These are phyloP conservation scores for Leccinum uliginosum DNA, from an alignment of 768 basidiomycete species.

Conservation along the genomic window DNA sequence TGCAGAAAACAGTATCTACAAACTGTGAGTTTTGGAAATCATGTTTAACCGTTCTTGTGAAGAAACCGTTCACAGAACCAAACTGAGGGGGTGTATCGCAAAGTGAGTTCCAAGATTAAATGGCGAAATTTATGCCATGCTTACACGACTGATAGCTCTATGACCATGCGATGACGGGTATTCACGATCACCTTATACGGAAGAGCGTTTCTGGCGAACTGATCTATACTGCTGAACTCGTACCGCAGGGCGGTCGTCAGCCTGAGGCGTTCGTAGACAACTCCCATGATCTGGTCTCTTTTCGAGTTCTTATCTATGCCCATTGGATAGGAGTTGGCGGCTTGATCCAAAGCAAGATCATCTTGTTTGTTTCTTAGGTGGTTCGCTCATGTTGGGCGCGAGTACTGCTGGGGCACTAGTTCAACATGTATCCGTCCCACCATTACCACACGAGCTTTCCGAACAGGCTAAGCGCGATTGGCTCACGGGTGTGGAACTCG, in stretches of 20 bases:
- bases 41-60: not conserved
- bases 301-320: constrained; percentile 7
- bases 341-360: constrained; percentile 90
- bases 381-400: constrained; percentile 87
- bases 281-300: not conserved
- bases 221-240: constrained; percentile 79
- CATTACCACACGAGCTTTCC: constrained; percentile 58
- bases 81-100: constrained; percentile 71
- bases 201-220: constrained; percentile 55
- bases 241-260: constrained; percentile 44
- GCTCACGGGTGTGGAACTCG: constrained; percentile 72
- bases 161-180: constrained; percentile 76
- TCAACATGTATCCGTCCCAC: constrained; percentile 61
- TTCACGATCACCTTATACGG: constrained; percentile 70
- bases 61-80: constrained; percentile 44
- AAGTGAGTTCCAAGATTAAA: constrained; percentile 40
- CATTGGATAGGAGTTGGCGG: constrained; percentile 56
- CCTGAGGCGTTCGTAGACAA: constrained; percentile 33
- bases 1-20: constrained; percentile 31
- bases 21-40: constrained; percentile 21
- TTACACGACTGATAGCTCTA: constrained; percentile 66
- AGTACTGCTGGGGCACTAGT: constrained; percentile 57
- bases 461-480: constrained; percentile 69
- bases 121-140: not conserved
- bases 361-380: constrained; percentile 91